Evolutionary conservation across 2,329 filamentous ascomycete species (phyloP), one percentile per base, ranked within the genome.

Genomic region (Stagonosporopsis tanaceti): DNA sequence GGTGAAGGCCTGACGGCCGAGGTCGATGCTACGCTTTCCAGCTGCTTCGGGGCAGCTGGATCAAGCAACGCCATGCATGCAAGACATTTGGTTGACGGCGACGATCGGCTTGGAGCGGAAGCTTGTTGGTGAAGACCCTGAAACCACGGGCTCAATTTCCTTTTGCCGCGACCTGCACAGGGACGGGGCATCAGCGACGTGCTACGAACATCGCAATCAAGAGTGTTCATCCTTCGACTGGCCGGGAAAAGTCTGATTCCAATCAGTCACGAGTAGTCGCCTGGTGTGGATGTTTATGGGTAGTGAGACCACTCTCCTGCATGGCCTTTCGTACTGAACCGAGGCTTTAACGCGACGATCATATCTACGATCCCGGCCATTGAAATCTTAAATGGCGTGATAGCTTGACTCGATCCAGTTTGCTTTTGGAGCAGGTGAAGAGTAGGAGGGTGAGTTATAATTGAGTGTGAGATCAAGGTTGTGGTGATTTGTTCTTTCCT

Each of bases 31-130:
- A 40, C 28, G 37, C 6, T 15, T 25, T 14, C 30, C 44, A 24
- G 34, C 25, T 25, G 17, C 15, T 28, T 30, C 35, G 3, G 37
- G 3, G 12, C 12, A 48, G 46, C 41, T 44, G 41, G 30, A 56
- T 50, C 61, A 70, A 70, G 65, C 64, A 69, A 65, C 45, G 67
- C 69, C 68, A 71, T 68, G 66, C 52, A 50, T 42, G n/a, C 32
- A n/a, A 38, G 57, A 50, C 40, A 57, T 57, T 57, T 61, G 59
- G 53, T 27, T 60, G 38, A 60, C 34, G 25, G 50, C 46, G 45
- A 8, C 41, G 42, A 56, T 53, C 54, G 45, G 46, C 66, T 64
- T 70, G 59, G 67, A 61, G 37, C 42, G 38, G 37, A 53, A 64
- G 64, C 66, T 68, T 70, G 53, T 48, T 48, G 17, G 47, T 56